Base-by-base conservation (phyloP, 345 rosid genomes). In the Eucalyptus erythrocorys region DNA sequence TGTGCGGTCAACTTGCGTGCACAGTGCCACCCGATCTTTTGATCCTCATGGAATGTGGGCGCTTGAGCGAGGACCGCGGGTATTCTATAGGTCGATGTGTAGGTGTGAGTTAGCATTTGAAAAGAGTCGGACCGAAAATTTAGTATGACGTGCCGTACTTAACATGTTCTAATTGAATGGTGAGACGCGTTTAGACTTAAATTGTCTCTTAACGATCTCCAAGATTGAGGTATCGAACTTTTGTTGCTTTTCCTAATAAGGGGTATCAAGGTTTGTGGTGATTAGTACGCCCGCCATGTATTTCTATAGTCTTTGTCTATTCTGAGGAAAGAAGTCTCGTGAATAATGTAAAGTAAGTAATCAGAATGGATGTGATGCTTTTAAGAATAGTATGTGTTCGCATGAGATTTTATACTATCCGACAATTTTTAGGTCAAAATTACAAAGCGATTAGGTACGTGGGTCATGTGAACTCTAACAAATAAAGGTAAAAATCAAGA, bases 161-260 rank as follows among this genome's bases (percentile, higher is more conserved):
- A 64, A n/a, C 15, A 14, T 64, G 40, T 4, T n/a, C 1, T 14
- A 15, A 16, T 5, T 27, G 32, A 59, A 13, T 27, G 0, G 14
- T 5, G 0, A 59, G 32, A 64, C 1, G 5, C 10, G 0, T 30
- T 61, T 61, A n/a, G 1, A 4, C 0, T 14, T 13, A 30, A 64
- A n/a, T 8, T 14, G 10, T 64, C 37, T 64, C 21, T 64, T 30
- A 2, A 15, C 8, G 2, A 64, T 64, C 76, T 68, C 45, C 13
- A 12, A 5, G 45, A 71, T 19, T 37, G 26, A 37, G 14, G 13
- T 19, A 45, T 71, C 4, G 27, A 71, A 19, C 27, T 37, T 71
- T 71, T 37, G 81, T n/a, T n/a, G 21, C 76, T 17, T 66, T n/a
- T 66, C 37, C 76, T 66, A 64, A 17, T 17, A 5, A 71, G 26